Conservation (phyloP, 495 filamentous ascomycete species). For the Collariella sp. region DNA sequence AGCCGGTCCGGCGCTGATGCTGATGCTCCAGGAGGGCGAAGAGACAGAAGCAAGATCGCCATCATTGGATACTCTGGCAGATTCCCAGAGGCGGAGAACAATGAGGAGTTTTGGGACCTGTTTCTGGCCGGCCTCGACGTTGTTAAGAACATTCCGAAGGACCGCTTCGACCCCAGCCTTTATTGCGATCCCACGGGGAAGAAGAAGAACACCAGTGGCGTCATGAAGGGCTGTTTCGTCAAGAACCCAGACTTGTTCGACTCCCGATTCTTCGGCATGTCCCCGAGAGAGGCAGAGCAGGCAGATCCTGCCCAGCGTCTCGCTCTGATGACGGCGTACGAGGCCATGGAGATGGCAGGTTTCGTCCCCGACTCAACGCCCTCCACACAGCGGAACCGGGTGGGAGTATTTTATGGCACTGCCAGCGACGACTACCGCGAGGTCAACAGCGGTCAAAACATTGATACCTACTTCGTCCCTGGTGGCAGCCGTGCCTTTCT, state of each 20-base stretch:
- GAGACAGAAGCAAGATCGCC: conserved; percentile 41
- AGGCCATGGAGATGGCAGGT: conserved; percentile 78
- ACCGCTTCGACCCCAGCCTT: conserved; percentile 62
- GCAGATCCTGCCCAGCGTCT: conserved; percentile 80
- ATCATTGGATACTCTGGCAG: conserved; percentile 65
- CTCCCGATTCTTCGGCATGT: conserved; percentile 84
- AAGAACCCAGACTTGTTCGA: conserved; percentile 74
- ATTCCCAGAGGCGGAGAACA: conserved; percentile 54
- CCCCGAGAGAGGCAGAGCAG: conserved; percentile 73
- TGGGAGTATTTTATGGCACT: conserved; percentile 81
- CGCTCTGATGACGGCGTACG: conserved; percentile 70
- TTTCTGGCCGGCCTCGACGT: conserved; percentile 52
- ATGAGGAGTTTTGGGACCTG: conserved; percentile 58
- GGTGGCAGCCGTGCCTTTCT: conserved; percentile 74
- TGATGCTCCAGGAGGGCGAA: background rate
- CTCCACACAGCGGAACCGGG: conserved; percentile 68
- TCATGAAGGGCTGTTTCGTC: conserved; percentile 74
- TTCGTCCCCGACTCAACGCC: conserved; percentile 73
- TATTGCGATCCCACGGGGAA: conserved; percentile 65
- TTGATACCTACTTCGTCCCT: conserved; percentile 85
- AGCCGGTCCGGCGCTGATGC: conserved; percentile 18
- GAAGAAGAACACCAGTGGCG: conserved; percentile 63
- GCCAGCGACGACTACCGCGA: conserved; percentile 83
- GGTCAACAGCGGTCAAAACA: conserved; percentile 70
- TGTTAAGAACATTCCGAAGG: conserved; percentile 47